These are phyloP conservation scores for Primulina tabacum DNA, from an alignment of 257 asterid species.

Conservation along the genomic window DNA sequence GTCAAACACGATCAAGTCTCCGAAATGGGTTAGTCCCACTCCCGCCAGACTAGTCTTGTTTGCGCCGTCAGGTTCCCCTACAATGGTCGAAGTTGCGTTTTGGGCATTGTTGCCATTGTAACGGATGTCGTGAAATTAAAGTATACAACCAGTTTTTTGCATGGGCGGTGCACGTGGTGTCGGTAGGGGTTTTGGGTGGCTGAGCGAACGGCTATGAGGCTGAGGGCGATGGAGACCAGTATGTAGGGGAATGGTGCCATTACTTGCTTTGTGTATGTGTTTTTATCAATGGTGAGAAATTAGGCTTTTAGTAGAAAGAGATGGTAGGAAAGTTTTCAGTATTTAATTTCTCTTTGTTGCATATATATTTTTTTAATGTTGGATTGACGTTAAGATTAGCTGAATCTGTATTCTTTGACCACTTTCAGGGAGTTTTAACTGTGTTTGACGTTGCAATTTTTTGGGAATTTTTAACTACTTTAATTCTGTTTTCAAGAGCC, in stretches of 20 bases:
- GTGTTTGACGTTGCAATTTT: too few relatives aligned
- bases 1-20: conserved; percentile 42
- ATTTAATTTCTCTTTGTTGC: too few relatives aligned
- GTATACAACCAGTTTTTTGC: neutral
- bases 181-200: neutral
- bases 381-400: too few relatives aligned
- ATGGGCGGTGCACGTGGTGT: neutral
- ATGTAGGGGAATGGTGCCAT: neutral
- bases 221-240: neutral
- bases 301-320: too few relatives aligned
- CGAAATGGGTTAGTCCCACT: conserved; percentile 30
- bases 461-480: too few relatives aligned
- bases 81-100: conserved; percentile 27
- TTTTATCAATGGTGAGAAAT: too few relatives aligned
- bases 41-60: conserved; percentile 27
- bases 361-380: too few relatives aligned
- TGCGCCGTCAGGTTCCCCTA: conserved; percentile 44
- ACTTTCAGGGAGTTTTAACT: too few relatives aligned
- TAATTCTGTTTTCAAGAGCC: too few relatives aligned
- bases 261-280: neutral
- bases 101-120: neutral
- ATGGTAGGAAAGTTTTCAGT: too few relatives aligned
- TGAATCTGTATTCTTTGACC: too few relatives aligned
- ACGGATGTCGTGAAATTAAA: neutral
- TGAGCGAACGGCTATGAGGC: neutral